phyloP scores from a whole-genome alignment of 306 rosid species.

The Biancaea sappan region DNA sequence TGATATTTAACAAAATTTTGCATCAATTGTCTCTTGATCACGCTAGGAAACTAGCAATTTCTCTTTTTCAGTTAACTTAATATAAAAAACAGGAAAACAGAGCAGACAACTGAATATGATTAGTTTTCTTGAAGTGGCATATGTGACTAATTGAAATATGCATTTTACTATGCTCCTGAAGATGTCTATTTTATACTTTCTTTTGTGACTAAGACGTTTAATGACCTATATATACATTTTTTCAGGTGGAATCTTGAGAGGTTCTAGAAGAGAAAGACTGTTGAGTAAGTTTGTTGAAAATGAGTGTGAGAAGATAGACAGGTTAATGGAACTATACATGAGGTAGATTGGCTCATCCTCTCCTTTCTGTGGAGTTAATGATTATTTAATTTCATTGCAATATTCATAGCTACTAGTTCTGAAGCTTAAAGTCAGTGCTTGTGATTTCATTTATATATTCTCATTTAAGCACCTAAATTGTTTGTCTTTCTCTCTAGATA shows the following conservation, averaged over 20 bases:
- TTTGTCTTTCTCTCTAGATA: slow-evolving; percentile 53
- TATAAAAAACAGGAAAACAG: not conserved
- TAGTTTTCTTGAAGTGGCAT: not conserved
- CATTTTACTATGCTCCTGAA: not conserved
- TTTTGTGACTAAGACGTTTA: slow-evolving; percentile 25
- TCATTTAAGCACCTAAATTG: slow-evolving; percentile 20
- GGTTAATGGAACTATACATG: slow-evolving; percentile 89
- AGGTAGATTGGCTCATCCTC: slow-evolving; percentile 56
- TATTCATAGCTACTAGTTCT: slow-evolving; percentile 17
- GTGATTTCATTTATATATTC: not conserved
- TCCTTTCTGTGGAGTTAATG: slow-evolving; percentile 15
- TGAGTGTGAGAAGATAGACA: slow-evolving; percentile 94
- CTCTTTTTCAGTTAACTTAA: not conserved
- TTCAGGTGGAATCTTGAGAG: slow-evolving; percentile 93
- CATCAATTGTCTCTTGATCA: not conserved
- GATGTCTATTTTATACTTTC: not conserved
- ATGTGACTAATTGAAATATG: slow-evolving; percentile 18
- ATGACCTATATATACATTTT: slow-evolving; percentile 34
- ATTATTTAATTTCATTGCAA: slow-evolving; percentile 14
- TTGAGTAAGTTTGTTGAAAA: slow-evolving; percentile 90
- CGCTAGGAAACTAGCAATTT: not conserved
- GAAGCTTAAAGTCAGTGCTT: slow-evolving; percentile 6
- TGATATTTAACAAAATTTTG: not conserved
- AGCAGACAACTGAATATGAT: not conserved
- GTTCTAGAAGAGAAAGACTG: slow-evolving; percentile 91